A percentile compares a stretch with the other conserved stretches of the same genome.
These are phyloP conservation scores for Musa schizocarpa DNA, from an alignment of 176 grass and related monocot species.

Conservation along the genomic window DNA sequence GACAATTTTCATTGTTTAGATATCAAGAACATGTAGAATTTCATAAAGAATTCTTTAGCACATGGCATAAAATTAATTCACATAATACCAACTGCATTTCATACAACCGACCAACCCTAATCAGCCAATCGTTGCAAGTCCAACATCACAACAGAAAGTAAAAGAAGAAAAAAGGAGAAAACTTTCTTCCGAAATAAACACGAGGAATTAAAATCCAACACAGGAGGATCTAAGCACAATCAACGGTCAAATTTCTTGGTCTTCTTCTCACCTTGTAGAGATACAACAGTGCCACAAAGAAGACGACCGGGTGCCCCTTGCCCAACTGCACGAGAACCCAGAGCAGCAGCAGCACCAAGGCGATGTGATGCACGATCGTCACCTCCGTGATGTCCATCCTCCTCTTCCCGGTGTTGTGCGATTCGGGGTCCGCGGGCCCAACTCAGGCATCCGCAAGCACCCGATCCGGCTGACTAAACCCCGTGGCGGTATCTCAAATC, in stretches of 20 bases:
- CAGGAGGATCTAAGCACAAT: background rate
- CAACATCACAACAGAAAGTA: too few relatives aligned
- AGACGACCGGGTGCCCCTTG: slow-evolving; percentile 46
- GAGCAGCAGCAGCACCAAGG: slow-evolving; percentile 56
- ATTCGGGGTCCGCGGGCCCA: too few relatives aligned
- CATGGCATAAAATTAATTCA: background rate
- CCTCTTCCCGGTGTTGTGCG: too few relatives aligned
- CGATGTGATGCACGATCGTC: slow-evolving; percentile 72
- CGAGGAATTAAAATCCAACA: too few relatives aligned
- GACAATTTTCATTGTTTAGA: background rate
- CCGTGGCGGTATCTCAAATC: too few relatives aligned
- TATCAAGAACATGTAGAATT: background rate
- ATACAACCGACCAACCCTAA: background rate
- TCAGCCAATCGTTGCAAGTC: background rate
- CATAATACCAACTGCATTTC: background rate
- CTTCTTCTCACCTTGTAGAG: slow-evolving; percentile 45
- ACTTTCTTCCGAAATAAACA: too few relatives aligned
- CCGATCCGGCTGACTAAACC: background rate
- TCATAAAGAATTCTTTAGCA: background rate
- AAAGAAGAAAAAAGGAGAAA: too few relatives aligned
- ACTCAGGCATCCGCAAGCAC: background rate
- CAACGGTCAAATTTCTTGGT: background rate
- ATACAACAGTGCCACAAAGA: slow-evolving; percentile 56
- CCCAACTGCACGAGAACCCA: slow-evolving; percentile 44
- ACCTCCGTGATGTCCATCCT: slow-evolving; percentile 62